Evolutionary conservation across 2,329 filamentous ascomycete species (phyloP).

Genomic region (Phyllosticta capitalensis): DNA sequence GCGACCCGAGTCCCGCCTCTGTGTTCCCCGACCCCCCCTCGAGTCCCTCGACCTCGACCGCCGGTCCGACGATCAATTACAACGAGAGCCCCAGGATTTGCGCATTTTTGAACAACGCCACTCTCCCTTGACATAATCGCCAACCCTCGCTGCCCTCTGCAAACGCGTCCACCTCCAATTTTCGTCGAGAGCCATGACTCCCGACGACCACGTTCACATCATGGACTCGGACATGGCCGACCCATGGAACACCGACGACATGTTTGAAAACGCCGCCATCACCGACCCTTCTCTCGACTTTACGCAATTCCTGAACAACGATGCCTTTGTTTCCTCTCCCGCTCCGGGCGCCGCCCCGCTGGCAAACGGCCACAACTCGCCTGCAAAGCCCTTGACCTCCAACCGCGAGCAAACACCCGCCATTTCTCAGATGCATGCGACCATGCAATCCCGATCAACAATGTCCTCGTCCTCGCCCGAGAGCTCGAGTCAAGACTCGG

Average conservation of each 20-base stretch:
- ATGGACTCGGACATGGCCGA: constrained; percentile 16
- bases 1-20: background rate
- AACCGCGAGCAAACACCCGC: constrained; percentile 4
- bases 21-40: background rate
- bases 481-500: constrained; percentile 33
- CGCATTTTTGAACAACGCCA: background rate
- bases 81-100: background rate
- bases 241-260: constrained; percentile 16
- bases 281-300: constrained; percentile 4
- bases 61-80: background rate
- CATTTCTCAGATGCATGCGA: background rate
- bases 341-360: background rate
- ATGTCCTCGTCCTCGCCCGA: constrained; percentile 26
- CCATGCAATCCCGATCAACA: constrained; percentile 13
- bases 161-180: background rate
- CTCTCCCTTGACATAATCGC: background rate
- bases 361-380: background rate
- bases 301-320: constrained; percentile 5
- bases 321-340: constrained; percentile 8
- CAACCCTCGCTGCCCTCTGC: background rate
- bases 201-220: constrained; percentile 12
- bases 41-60: background rate
- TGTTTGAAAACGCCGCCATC: constrained; percentile 17
- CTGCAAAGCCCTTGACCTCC: constrained; percentile 1
- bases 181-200: background rate